Conservation (phyloP, 2,329 filamentous ascomycete genomes). For the Elsinoe arachidis region DNA sequence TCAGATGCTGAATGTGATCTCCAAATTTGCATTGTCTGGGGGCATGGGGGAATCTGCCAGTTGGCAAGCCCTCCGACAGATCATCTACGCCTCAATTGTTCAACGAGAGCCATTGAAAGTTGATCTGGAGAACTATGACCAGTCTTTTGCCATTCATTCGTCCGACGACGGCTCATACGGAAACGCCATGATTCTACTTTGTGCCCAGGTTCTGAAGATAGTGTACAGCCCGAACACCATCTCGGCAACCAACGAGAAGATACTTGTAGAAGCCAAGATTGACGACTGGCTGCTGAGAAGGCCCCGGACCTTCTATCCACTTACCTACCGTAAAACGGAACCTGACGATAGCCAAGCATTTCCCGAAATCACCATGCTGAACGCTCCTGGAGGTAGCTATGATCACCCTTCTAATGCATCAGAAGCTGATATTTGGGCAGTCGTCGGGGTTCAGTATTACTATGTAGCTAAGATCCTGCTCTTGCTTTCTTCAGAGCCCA, state of each 20-base stretch:
- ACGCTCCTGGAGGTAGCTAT: conserved; percentile 25
- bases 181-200: conserved; percentile 33
- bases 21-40: conserved; percentile 32
- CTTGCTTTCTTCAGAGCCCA: conserved; percentile 16
- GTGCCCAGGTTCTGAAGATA: conserved; percentile 30
- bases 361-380: conserved; percentile 26
- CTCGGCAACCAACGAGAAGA: neutral
- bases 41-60: conserved; percentile 34
- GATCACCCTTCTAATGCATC: neutral
- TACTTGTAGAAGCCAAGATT: conserved; percentile 10
- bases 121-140: conserved; percentile 31
- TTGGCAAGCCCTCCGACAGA: conserved; percentile 36
- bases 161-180: conserved; percentile 32
- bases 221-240: conserved; percentile 8
- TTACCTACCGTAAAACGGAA: conserved; percentile 21
- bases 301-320: conserved; percentile 21
- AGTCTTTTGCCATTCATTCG: conserved; percentile 31
- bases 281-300: conserved; percentile 18
- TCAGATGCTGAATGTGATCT: conserved; percentile 32
- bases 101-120: conserved; percentile 32
- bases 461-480: conserved; percentile 28
- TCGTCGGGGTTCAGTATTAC: conserved; percentile 31
- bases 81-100: conserved; percentile 34
- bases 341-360: conserved; percentile 19
- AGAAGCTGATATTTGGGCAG: conserved; percentile 13